Conservation (phyloP, 164 flowering plant genomes). For the Tetracentron sinense region DNA sequence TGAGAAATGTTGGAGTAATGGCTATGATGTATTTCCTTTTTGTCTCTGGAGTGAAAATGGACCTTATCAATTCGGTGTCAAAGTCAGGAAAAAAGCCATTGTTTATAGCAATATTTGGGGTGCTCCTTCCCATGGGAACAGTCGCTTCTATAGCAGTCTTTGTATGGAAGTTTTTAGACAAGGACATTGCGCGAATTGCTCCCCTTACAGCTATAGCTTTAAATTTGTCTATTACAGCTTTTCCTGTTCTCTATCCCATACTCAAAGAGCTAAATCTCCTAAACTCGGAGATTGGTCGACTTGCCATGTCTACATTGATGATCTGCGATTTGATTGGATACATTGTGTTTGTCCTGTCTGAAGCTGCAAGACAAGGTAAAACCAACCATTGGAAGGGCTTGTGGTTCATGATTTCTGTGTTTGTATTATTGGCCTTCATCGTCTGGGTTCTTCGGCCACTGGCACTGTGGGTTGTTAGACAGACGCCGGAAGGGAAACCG, state of each 20-base stretch:
- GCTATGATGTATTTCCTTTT: slow-evolving; percentile 51
- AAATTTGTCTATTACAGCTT: slow-evolving; percentile 31
- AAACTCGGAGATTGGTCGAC: slow-evolving; percentile 55
- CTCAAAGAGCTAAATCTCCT: slow-evolving; percentile 57
- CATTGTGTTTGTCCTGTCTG: slow-evolving; percentile 20
- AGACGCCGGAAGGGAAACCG: slow-evolving; percentile 46
- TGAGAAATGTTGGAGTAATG: slow-evolving; percentile 36
- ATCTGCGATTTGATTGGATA: slow-evolving; percentile 36
- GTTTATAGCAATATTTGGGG: slow-evolving; percentile 22
- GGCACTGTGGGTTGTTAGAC: slow-evolving; percentile 33
- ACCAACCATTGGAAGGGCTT: neutral
- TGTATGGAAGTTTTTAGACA: slow-evolving; percentile 21
- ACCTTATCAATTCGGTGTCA: slow-evolving; percentile 21
- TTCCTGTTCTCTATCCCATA: slow-evolving; percentile 43
- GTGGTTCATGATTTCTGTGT: slow-evolving; percentile 24
- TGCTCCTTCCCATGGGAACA: slow-evolving; percentile 17
- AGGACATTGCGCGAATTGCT: slow-evolving; percentile 7
- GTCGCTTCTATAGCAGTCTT: neutral
- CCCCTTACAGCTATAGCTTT: slow-evolving; percentile 29
- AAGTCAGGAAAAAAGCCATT: slow-evolving; percentile 33
- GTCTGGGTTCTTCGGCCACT: slow-evolving; percentile 19
- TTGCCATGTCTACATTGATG: slow-evolving; percentile 36
- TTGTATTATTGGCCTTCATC: slow-evolving; percentile 2
- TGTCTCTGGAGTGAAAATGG: slow-evolving; percentile 51
- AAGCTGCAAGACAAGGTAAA: slow-evolving; percentile 35